A percentile compares a stretch with the other conserved stretches of the same genome.
These are phyloP conservation scores for Clonostachys sp. DNA, from an alignment of 2,329 filamentous ascomycete species.

Conservation along the genomic window DNA sequence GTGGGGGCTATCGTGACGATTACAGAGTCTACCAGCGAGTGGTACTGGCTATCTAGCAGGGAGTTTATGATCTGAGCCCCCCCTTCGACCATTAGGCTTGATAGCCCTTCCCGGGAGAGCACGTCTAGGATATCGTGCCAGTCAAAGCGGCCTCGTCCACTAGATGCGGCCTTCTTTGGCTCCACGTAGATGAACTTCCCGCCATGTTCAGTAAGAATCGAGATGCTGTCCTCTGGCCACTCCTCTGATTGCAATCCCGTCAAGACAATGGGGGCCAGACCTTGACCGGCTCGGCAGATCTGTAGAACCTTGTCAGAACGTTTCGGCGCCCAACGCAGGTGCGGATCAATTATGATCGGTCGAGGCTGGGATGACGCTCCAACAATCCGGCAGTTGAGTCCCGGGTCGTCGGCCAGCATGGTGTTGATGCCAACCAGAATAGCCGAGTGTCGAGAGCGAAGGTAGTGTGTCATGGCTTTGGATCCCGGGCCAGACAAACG, in stretches of 20 bases:
- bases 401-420: constrained; percentile 78
- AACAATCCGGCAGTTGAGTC: constrained; percentile 74
- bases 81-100: constrained; percentile 89
- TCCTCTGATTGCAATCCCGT: constrained; percentile 37
- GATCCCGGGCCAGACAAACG: constrained; percentile 76
- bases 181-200: constrained; percentile 44
- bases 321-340: constrained; percentile 64
- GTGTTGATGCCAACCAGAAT: constrained; percentile 85
- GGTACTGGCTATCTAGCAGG: constrained; percentile 60
- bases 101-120: constrained; percentile 55
- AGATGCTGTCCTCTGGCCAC: constrained; percentile 35
- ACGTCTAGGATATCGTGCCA: constrained; percentile 62
- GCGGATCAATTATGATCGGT: constrained; percentile 79
- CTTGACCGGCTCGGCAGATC: constrained; percentile 58
- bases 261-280: constrained; percentile 71
- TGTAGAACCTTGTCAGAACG: constrained; percentile 60
- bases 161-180: constrained; percentile 20
- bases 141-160: constrained; percentile 39
- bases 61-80: constrained; percentile 80
- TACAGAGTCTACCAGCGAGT: constrained; percentile 66
- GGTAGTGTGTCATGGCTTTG: constrained; percentile 90
- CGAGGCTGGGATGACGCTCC: constrained; percentile 61
- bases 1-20: constrained; percentile 87
- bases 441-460: constrained; percentile 76
- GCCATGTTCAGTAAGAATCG: constrained; percentile 40